These are phyloP conservation scores for barley (Hordeum vulgare) DNA, from an alignment of 176 grass and related monocot species.

Conservation along the genomic window DNA sequence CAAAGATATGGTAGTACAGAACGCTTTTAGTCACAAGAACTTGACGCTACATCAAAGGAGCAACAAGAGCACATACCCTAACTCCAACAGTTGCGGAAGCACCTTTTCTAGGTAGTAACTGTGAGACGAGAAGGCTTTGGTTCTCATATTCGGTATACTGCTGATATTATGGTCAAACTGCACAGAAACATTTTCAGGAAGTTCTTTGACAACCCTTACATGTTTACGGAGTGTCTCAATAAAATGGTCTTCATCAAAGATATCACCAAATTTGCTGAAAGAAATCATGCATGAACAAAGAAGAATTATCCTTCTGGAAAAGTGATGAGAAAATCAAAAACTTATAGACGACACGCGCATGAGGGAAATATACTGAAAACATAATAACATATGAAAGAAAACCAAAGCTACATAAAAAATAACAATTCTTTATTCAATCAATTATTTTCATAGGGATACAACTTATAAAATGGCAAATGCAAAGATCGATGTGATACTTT, in stretches of 20 bases:
- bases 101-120: conserved; percentile 75
- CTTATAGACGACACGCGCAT: not conserved
- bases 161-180: conserved; percentile 72
- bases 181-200: conserved; percentile 59
- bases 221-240: conserved; percentile 60
- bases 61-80: conserved; percentile 46
- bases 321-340: not conserved
- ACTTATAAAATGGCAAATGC: not conserved
- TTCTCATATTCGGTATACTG: conserved; percentile 94
- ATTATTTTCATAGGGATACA: not conserved
- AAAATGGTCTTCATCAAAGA: conserved; percentile 90
- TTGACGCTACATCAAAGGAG: not conserved
- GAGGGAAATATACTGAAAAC: not conserved
- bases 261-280: conserved; percentile 92
- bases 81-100: conserved; percentile 74
- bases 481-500: not conserved
- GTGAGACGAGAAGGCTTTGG: conserved; percentile 68
- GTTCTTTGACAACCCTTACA: conserved; percentile 63
- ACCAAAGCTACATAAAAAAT: not conserved
- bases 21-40: not conserved
- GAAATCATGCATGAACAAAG: not conserved
- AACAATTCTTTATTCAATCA: not conserved
- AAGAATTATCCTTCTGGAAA: not conserved
- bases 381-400: not conserved
- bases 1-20: not conserved